Percentiles rank a stretch among this genome's conserved stretches.
Conservation (phyloP, 148 eudicot species). For the Vaccinium corymbosum region DNA sequence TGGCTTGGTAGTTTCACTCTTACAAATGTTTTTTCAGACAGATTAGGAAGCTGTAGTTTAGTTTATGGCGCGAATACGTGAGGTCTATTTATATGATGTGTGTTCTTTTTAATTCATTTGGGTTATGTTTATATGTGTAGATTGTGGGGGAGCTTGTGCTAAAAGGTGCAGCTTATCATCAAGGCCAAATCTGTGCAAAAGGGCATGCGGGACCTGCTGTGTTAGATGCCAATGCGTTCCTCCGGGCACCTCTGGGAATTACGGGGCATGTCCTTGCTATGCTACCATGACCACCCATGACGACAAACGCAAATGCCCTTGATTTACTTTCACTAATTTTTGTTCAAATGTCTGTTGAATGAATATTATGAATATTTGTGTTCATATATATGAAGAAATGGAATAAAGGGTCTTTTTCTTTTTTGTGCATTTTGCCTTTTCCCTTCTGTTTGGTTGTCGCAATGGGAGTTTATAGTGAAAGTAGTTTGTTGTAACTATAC, state of each 20-base stretch:
- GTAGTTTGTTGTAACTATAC: background rate
- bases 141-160: slow-evolving; percentile 49
- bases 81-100: background rate
- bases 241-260: slow-evolving; percentile 59
- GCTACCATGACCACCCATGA: slow-evolving; percentile 41
- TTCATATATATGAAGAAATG: background rate
- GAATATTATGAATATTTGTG: background rate
- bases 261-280: slow-evolving; percentile 46
- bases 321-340: background rate
- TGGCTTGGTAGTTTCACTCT: background rate
- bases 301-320: slow-evolving; percentile 54
- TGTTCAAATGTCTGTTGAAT: background rate
- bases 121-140: slow-evolving; percentile 18
- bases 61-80: background rate
- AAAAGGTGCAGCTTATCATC: slow-evolving; percentile 41
- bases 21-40: background rate
- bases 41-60: background rate
- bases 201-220: slow-evolving; percentile 68
- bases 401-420: background rate
- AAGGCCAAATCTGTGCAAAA: slow-evolving; percentile 49
- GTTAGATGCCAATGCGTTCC: slow-evolving; percentile 55
- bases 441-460: background rate
- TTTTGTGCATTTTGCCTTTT: background rate
- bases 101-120: background rate
- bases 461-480: background rate